These are phyloP conservation scores for Pseudogymnoascus sp. DNA, from an alignment of 2,329 filamentous ascomycete genomes.

Conservation along the genomic window DNA sequence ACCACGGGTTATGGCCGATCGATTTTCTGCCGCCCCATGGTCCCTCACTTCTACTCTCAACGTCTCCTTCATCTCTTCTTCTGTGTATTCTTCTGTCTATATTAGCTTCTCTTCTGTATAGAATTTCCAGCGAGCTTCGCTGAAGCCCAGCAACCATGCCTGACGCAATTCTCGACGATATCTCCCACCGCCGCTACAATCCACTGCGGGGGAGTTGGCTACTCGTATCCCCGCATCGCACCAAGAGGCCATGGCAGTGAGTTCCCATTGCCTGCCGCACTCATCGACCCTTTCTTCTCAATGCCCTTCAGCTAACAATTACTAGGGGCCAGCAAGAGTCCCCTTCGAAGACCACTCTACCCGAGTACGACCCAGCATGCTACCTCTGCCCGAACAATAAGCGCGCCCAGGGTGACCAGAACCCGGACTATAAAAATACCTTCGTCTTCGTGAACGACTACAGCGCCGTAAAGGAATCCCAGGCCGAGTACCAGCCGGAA, in stretches of 20 bases:
- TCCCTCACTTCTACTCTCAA: neutral
- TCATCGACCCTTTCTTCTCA: neutral
- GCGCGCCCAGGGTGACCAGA: conserved; percentile 76
- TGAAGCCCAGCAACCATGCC: conserved; percentile 45
- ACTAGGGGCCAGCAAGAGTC: conserved; percentile 70
- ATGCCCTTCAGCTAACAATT: conserved; percentile 11
- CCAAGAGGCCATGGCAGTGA: conserved; percentile 97
- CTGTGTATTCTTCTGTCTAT: neutral
- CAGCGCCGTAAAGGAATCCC: conserved; percentile 89
- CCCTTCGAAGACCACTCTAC: conserved; percentile 58
- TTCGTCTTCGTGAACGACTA: conserved; percentile 98
- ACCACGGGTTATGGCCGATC: neutral
- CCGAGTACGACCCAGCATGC: conserved; percentile 79
- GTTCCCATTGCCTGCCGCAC: conserved; percentile 25
- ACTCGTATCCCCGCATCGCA: conserved; percentile 89
- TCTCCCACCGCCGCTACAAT: conserved; percentile 92
- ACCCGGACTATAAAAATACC: conserved; percentile 77
- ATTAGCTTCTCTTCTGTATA: neutral
- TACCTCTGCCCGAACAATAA: conserved; percentile 91
- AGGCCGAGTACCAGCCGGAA: conserved; percentile 61
- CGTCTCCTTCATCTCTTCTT: neutral
- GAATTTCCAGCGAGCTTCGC: neutral
- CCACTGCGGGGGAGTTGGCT: conserved; percentile 84
- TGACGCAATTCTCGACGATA: conserved; percentile 79
- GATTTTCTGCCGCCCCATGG: neutral